Conservation (phyloP, 345 rosid species). For the Populus alba region DNA sequence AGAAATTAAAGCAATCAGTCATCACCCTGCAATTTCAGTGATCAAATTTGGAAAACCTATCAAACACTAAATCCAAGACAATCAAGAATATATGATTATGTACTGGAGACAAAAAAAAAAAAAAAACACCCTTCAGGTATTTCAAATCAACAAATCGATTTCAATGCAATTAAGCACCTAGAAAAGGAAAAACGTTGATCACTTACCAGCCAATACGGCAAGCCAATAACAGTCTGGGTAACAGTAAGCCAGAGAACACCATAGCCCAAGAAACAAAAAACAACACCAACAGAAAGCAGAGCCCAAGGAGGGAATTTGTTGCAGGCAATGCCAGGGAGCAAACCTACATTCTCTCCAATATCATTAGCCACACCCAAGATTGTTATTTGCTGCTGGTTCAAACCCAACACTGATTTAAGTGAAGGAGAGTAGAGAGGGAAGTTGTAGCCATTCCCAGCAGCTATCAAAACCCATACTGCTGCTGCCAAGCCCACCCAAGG, state of each 20-base stretch:
- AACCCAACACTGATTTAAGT: slow-evolving; percentile 73
- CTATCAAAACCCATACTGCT: slow-evolving; percentile 78
- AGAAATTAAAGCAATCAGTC: background rate
- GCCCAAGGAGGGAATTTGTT: slow-evolving; percentile 94
- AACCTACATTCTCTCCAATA: slow-evolving; percentile 80
- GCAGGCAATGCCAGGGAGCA: slow-evolving; percentile 81
- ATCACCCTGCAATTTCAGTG: background rate
- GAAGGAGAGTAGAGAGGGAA: slow-evolving; percentile 81
- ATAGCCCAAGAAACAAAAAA: slow-evolving; percentile 74
- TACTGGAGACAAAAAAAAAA: background rate
- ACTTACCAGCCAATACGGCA: slow-evolving; percentile 89
- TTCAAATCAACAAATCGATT: background rate
- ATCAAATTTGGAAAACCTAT: background rate
- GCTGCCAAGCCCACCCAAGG: slow-evolving; percentile 98
- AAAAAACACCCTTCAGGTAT: too few relatives aligned
- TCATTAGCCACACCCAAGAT: slow-evolving; percentile 93
- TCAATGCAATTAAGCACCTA: background rate
- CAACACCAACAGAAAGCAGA: slow-evolving; percentile 61
- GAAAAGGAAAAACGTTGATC: background rate
- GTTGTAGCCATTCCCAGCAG: slow-evolving; percentile 64
- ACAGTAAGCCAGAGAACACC: slow-evolving; percentile 90
- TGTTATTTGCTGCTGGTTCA: slow-evolving; percentile 75
- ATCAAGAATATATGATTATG: background rate
- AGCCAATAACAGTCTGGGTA: slow-evolving; percentile 43
- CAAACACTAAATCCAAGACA: background rate